phyloP scores from a whole-genome alignment of 495 filamentous ascomycete genomes.

The Neurospora sp. region DNA sequence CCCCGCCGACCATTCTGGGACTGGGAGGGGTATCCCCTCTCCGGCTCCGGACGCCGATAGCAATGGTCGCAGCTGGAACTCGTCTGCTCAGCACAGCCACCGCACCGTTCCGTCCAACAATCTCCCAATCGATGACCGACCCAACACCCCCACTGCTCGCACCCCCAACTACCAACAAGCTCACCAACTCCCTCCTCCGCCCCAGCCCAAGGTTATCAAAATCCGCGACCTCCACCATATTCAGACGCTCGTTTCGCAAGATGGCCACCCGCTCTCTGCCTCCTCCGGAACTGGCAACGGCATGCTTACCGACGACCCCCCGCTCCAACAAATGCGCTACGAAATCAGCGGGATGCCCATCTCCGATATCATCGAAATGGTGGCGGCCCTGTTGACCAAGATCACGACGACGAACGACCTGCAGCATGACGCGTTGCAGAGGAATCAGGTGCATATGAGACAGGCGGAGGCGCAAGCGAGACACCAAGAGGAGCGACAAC shows the following conservation, averaged over 20 bases:
- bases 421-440: constrained; percentile 63
- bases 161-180: not conserved
- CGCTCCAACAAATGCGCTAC: constrained; percentile 54
- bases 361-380: constrained; percentile 98
- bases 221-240: constrained; percentile 83
- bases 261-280: constrained; percentile 37
- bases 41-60: constrained; percentile 44
- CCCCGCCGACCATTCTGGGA: not conserved
- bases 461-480: constrained; percentile 32
- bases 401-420: constrained; percentile 95
- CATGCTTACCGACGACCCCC: constrained; percentile 33
- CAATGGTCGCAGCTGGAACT: not conserved
- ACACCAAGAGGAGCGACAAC: constrained; percentile 21
- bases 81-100: not conserved
- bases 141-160: constrained; percentile 7
- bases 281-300: constrained; percentile 26
- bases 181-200: not conserved
- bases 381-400: constrained; percentile 93
- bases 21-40: constrained; percentile 41
- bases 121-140: constrained; percentile 1
- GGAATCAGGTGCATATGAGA: constrained; percentile 37
- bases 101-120: not conserved
- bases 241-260: constrained; percentile 74
- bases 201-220: constrained; percentile 34
- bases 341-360: constrained; percentile 99